Percentiles rank a stretch among this genome's conserved stretches.
Evolutionary conservation across 2,329 filamentous ascomycete genomes (phyloP).

Genomic region (Hypoxylon sp.): DNA sequence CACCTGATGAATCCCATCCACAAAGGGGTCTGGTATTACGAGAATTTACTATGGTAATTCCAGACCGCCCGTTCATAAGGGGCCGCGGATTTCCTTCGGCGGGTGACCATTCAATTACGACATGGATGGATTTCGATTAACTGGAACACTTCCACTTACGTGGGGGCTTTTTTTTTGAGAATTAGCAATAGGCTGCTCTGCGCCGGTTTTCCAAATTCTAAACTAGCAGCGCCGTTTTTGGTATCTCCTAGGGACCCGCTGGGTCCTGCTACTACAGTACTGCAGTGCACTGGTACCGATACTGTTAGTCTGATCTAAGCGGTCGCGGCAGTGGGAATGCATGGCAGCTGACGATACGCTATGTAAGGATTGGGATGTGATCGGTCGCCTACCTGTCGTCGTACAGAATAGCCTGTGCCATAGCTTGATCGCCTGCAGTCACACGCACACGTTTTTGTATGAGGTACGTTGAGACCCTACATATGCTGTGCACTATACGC

Average conservation of each 20-base stretch:
- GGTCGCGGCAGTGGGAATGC: conserved; percentile 16
- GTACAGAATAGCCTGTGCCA: conserved; percentile 17
- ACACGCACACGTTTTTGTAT: conserved; percentile 33
- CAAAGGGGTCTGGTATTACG: conserved; percentile 6
- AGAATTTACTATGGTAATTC: conserved; percentile 10
- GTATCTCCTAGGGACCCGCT: conserved; percentile 14
- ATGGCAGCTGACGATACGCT: conserved; percentile 18
- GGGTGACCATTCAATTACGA: conserved; percentile 26
- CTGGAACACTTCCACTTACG: conserved; percentile 31
- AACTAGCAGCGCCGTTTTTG: conserved; percentile 27
- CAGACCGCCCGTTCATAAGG: conserved; percentile 28
- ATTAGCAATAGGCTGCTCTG: not conserved
- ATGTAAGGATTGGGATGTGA: conserved; percentile 24
- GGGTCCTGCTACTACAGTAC: conserved; percentile 9
- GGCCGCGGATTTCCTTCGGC: conserved; percentile 35
- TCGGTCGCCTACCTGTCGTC: conserved; percentile 27
- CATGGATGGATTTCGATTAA: conserved; percentile 39
- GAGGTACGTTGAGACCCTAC: conserved; percentile 31
- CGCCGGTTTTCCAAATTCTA: conserved; percentile 38
- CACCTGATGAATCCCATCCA: conserved; percentile 16
- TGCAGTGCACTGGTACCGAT: conserved; percentile 17
- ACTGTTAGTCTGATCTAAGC: conserved; percentile 16
- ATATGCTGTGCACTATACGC: conserved; percentile 25
- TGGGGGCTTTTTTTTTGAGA: conserved; percentile 16
- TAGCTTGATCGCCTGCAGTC: conserved; percentile 24